These are phyloP conservation scores for Leucaena leucocephala DNA, from an alignment of 306 rosid species.

Conservation along the genomic window DNA sequence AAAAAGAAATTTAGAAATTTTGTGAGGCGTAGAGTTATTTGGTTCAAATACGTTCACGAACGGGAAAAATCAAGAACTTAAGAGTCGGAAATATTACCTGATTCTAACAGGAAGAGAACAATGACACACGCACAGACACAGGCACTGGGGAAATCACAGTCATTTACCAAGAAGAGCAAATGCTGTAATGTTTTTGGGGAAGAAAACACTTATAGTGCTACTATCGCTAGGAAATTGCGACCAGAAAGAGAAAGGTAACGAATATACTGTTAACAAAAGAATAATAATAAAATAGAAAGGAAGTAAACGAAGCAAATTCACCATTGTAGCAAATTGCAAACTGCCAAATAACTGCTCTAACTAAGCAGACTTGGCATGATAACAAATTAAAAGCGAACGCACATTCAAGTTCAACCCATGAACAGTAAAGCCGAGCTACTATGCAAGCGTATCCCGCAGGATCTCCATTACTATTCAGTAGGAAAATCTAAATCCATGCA, in stretches of 20 bases:
- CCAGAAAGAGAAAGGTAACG: slow-evolving; percentile 19
- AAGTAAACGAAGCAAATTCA: slow-evolving; percentile 33
- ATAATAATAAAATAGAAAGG: neutral
- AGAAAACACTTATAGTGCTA: neutral
- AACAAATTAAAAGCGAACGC: slow-evolving; percentile 12
- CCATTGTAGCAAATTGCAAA: neutral
- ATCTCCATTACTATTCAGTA: slow-evolving; percentile 7
- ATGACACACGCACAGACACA: neutral
- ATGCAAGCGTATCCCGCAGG: neutral
- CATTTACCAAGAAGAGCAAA: slow-evolving; percentile 5
- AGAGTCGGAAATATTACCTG: no score
- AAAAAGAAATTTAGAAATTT: no score
- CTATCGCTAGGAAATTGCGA: slow-evolving; percentile 7
- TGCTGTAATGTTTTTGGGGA: neutral
- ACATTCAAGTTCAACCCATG: neutral
- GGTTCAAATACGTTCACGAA: no score
- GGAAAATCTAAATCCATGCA: slow-evolving; percentile 26
- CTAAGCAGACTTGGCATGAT: slow-evolving; percentile 1
- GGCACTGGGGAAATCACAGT: neutral
- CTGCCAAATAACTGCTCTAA: slow-evolving; percentile 35
- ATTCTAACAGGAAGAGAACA: neutral
- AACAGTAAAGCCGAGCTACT: slow-evolving; percentile 28
- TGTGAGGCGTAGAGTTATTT: no score
- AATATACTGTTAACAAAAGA: neutral
- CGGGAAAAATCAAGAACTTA: no score